phyloP scores from a whole-genome alignment of 1,284 basidiomycete genomes.

The Vanrija sp. region DNA sequence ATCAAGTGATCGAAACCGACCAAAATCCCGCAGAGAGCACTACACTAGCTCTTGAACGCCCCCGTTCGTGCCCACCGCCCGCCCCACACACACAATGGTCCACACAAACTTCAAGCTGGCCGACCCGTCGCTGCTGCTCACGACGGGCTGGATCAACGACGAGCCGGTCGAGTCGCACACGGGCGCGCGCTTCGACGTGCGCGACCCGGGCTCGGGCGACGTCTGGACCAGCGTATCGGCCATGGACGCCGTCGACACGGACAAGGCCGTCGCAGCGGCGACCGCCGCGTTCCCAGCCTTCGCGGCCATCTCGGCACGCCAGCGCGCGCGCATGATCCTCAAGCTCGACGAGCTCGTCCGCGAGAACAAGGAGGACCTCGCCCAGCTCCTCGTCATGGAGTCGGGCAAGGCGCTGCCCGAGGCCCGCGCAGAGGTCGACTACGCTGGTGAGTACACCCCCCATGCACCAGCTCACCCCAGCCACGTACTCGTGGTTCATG shows the following conservation, averaged over 20 bases:
- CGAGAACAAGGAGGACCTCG: conserved; percentile 23
- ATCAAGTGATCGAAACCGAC: too few species aligned
- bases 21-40: too few species aligned
- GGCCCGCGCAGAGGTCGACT: conserved; percentile 69
- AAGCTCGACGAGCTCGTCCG: conserved; percentile 17
- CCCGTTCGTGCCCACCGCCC: too few species aligned
- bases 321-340: conserved; percentile 20
- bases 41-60: too few species aligned
- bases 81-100: conserved; percentile 7
- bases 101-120: conserved; percentile 18
- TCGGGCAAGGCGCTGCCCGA: conserved; percentile 81
- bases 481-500: conserved; percentile 23
- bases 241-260: conserved; percentile 20
- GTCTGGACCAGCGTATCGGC: conserved; percentile 10
- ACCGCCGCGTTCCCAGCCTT: conserved; percentile 15
- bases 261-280: conserved; percentile 17
- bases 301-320: conserved; percentile 7
- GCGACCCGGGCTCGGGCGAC: conserved; percentile 17
- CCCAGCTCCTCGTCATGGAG: conserved; percentile 51
- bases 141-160: conserved; percentile 20
- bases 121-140: conserved; percentile 13
- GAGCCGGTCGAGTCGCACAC: conserved; percentile 1
- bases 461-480: conserved; percentile 2
- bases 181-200: conserved; percentile 9
- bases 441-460: conserved; percentile 45